Base-by-base conservation (phyloP, 129 eudicot species). In the Artemisia tridentata region DNA sequence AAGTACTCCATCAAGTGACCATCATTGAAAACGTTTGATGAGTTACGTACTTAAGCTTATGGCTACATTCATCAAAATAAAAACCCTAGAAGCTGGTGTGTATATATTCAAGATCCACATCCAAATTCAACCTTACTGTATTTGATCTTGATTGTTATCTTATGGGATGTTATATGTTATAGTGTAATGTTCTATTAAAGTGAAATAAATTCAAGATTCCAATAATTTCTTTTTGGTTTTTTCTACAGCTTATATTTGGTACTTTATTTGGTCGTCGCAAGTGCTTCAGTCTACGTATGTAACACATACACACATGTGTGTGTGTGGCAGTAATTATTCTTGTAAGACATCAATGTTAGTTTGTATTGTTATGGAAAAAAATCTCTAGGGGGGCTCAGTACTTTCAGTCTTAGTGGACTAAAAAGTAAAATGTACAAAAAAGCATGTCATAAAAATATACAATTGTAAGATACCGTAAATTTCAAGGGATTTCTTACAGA, bases 271-370 rank as follows among this genome's bases (percentile, higher is more conserved):
- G 75, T 60, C 13, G 47, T 46, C 27, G 51, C 59, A 75, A 56
- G 70, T 62, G 70, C 48, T 70, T 38, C 17, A 23, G 65, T 41
- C 70, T 49, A 49, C 58, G 64, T 60, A 55, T 41, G 41, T n/a
- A 60, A 43, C 58, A 74, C 66, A 52, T 53, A 62, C 63, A 68
- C 74, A 57, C 19, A 20, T 29, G 13, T 71, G 55, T 67, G 72
- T 50, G 48, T 61, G 63, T 68, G 75, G 49, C 65, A 69, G 75
- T 69, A 77, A 77, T 77, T 69, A 69, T 77, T 49, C 63, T 45
- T 27, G 69, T 76, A 18, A 74, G 69, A 15, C 69, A 68, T 68
- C 68, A 15, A 48, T 76, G 69, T 52, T 68, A 29, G n/a, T 29
- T 68, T 68, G 75, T 68, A 76, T 48, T 76, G 68, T 50, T 49